Percentiles rank a stretch among this genome's conserved stretches.
Conservation (phyloP, 2,329 filamentous ascomycete genomes). For the Colletotrichum eleusines region DNA sequence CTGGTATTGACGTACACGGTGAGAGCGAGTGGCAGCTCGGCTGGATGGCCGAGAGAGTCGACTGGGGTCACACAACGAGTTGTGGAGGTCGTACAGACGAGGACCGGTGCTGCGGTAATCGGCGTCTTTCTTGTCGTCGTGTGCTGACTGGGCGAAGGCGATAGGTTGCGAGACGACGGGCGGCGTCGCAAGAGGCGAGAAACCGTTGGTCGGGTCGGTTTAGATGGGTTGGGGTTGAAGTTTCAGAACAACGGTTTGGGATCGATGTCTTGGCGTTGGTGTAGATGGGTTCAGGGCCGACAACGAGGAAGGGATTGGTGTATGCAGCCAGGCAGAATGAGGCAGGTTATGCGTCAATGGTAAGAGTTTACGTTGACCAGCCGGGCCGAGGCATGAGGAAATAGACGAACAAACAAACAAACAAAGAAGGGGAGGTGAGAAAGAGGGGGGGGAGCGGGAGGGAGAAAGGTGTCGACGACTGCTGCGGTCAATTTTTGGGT, state of each 20-base stretch:
- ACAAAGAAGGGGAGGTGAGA: background rate
- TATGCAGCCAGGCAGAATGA: background rate
- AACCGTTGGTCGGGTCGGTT: constrained; percentile 37
- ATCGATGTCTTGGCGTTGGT: constrained; percentile 21
- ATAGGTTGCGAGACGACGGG: constrained; percentile 32
- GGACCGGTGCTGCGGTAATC: constrained; percentile 39
- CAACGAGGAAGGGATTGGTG: background rate
- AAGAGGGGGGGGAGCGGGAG: background rate
- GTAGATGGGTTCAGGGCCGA: background rate
- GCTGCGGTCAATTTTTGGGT: constrained; percentile 12
- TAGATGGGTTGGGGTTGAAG: constrained; percentile 29
- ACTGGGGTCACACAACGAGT: constrained; percentile 20
- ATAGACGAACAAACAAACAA: background rate
- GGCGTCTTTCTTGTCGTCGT: constrained; percentile 34
- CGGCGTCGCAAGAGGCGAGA: constrained; percentile 37
- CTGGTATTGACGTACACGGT: constrained; percentile 26
- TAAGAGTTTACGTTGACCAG: background rate
- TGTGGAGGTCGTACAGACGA: constrained; percentile 32
- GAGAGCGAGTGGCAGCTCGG: background rate
- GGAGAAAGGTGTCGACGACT: background rate
- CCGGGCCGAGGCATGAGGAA: background rate
- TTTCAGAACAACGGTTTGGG: constrained; percentile 14
- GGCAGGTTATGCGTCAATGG: background rate
- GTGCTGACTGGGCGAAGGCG: constrained; percentile 10
- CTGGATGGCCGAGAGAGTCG: constrained; percentile 2